Evolutionary conservation across 768 basidiomycete species (phyloP), one percentile per base, ranked within the genome.

Genomic region (Daedaleopsis sinensis): DNA sequence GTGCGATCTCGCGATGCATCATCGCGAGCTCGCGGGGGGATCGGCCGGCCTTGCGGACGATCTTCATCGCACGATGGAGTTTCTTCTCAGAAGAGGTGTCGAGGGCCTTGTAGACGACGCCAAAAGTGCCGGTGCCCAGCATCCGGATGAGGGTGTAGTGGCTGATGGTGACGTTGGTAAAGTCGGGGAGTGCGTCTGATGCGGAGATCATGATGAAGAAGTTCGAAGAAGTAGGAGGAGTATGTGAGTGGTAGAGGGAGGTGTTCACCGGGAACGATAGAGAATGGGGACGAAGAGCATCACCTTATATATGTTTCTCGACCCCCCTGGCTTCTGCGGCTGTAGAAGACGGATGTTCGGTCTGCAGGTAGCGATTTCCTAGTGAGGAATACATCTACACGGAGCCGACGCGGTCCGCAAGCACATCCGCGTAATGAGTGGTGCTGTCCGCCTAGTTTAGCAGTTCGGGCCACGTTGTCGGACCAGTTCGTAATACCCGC

Each of bases 1-100:
- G 84, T 32, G 84, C 80, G 60, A 96, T 91, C 79, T 98, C 96
- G 48, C 94, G 87, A 7, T 21, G 37, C 54, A 36, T 82, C 71
- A 87, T 84, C 52, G 91, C 76, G 6, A 86, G 85, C 53, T 93
- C 81, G 70, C 94, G 80, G 59, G 84, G 82, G 8, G 80, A 77
- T 58, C 84, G 86, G 90, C 32, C 51, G 15, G 21, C n/a, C 50
- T 65, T 69, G 35, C 57, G 57, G 50, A 68, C 48, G 65, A 69
- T 58, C 53, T 67, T 70, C 46, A 70, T 50, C 27, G 65, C 64
- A 16, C 47, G 18, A 36, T 38, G 15, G 54, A 10, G 8, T 59
- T 36, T 27, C 42, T 5, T n/a, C 43, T n/a, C 16, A 66, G 27
- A 9, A 10, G 36, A 7, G 27, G 52, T 37, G 55, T 70, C 66